phyloP scores from a whole-genome alignment of 2,329 filamentous ascomycete genomes.

The Ascochyta rabiei region DNA sequence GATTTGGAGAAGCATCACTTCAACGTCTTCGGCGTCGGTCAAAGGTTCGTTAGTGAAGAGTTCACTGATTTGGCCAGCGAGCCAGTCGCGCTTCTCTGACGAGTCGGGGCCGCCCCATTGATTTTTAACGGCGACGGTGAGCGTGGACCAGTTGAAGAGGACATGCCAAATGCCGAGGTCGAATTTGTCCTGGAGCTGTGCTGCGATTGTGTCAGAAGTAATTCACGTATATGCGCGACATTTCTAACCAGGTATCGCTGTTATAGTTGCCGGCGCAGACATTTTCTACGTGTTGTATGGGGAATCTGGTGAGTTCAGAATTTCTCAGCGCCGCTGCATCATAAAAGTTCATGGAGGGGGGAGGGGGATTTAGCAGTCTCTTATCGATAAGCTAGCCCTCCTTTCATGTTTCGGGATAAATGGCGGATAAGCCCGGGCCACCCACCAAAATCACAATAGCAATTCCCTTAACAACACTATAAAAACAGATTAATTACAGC shows the following conservation, averaged over 20 bases:
- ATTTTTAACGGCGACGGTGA: constrained; percentile 85
- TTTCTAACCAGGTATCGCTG: constrained; percentile 13
- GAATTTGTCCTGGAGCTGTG: constrained; percentile 53
- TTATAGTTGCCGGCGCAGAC: constrained; percentile 12
- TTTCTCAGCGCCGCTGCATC: constrained; percentile 9
- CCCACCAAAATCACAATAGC: too few relatives aligned
- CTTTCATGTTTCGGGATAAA: too few relatives aligned
- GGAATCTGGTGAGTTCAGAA: neutral
- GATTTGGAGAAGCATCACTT: constrained; percentile 83
- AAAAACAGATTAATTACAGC: too few relatives aligned
- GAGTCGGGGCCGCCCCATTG: constrained; percentile 86
- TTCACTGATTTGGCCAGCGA: constrained; percentile 84
- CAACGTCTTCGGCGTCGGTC: constrained; percentile 78
- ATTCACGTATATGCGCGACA: too few relatives aligned
- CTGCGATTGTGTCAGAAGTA: constrained; percentile 23
- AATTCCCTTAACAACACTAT: too few relatives aligned
- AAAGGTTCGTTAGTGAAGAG: constrained; percentile 67
- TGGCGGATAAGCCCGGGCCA: too few relatives aligned
- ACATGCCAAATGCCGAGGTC: constrained; percentile 86
- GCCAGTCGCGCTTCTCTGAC: constrained; percentile 92
- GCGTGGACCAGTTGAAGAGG: constrained; percentile 85
- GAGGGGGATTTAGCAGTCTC: neutral
- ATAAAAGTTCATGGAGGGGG: constrained; percentile 18
- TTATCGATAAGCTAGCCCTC: constrained; percentile 12
- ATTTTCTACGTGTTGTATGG: constrained; percentile 1